Conservation (phyloP, 1,284 basidiomycete genomes). For the Ceratobasidium sp. region DNA sequence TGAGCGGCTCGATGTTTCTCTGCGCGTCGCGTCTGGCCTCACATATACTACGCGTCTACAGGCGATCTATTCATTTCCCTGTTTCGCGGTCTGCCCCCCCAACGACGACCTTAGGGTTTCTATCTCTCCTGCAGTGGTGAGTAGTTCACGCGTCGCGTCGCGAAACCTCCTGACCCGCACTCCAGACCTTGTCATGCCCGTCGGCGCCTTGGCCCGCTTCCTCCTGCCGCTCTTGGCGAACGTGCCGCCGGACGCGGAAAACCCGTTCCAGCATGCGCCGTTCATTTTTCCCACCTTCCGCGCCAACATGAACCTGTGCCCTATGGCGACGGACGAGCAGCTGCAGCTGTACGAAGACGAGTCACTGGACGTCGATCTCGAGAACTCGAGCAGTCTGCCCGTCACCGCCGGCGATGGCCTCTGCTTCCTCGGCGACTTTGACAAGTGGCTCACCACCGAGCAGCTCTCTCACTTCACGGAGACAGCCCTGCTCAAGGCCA, state of each 20-base stretch:
- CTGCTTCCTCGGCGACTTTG: not conserved
- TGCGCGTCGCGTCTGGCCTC: no score
- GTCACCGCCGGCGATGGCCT: not conserved
- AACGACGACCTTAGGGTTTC: no score
- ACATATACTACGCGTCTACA: no score
- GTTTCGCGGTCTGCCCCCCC: no score
- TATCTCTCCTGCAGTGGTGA: no score
- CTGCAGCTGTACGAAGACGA: not conserved
- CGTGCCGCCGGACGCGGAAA: not conserved
- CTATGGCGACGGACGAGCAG: not conserved
- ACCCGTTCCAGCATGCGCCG: constrained; percentile 11
- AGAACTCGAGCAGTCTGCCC: not conserved
- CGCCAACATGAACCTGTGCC: not conserved
- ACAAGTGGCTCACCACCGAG: not conserved
- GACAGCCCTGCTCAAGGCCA: not conserved
- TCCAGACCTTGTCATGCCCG: not conserved
- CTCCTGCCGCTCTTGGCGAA: not conserved
- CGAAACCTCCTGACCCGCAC: no score
- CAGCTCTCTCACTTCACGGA: not conserved
- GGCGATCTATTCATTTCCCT: no score
- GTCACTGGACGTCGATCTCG: not conserved
- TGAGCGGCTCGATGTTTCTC: no score
- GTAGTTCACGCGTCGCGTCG: no score
- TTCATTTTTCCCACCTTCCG: constrained; percentile 17
- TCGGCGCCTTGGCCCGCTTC: not conserved